phyloP scores from a whole-genome alignment of 441 rosid species.

The Populus tomentosa region DNA sequence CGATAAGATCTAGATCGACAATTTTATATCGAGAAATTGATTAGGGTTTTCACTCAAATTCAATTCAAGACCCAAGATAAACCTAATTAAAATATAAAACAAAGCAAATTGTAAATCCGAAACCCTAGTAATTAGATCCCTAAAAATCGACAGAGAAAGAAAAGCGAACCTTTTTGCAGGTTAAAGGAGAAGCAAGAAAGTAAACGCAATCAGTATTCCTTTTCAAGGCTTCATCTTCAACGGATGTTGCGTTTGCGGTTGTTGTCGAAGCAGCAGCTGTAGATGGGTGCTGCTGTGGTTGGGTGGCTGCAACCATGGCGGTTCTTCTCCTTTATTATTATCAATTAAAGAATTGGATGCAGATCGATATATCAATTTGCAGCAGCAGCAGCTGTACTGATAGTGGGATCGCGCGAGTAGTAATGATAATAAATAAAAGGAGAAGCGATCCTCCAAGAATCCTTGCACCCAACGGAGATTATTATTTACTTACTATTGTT shows the following conservation, averaged over 20 bases:
- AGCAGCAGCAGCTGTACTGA: not conserved
- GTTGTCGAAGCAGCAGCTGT: not conserved
- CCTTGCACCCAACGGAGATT: too few species aligned
- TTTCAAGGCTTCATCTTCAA: constrained; percentile 84
- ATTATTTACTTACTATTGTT: too few species aligned
- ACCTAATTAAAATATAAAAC: not conserved
- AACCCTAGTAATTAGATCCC: constrained; percentile 26
- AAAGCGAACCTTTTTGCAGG: constrained; percentile 10
- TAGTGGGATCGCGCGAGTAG: too few species aligned
- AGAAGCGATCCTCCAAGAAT: too few species aligned
- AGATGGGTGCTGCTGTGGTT: constrained; percentile 31
- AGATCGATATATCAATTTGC: not conserved
- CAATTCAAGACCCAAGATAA: constrained; percentile 9
- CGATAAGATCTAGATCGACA: not conserved
- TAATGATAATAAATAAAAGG: too few species aligned
- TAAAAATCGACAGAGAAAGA: not conserved
- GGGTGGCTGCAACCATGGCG: constrained; percentile 56
- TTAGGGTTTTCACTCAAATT: not conserved
- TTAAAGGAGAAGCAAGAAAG: constrained; percentile 82
- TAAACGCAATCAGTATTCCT: constrained; percentile 97
- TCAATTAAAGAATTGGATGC: not conserved
- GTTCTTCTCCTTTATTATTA: constrained; percentile 1
- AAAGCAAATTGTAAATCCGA: constrained; percentile 23
- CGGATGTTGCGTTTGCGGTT: constrained; percentile 23
- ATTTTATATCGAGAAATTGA: not conserved